Percentiles rank a stretch among this genome's conserved stretches.
These are phyloP conservation scores for Hyaloscypha variabilis DNA, from an alignment of 495 filamentous ascomycete species.

Conservation along the genomic window DNA sequence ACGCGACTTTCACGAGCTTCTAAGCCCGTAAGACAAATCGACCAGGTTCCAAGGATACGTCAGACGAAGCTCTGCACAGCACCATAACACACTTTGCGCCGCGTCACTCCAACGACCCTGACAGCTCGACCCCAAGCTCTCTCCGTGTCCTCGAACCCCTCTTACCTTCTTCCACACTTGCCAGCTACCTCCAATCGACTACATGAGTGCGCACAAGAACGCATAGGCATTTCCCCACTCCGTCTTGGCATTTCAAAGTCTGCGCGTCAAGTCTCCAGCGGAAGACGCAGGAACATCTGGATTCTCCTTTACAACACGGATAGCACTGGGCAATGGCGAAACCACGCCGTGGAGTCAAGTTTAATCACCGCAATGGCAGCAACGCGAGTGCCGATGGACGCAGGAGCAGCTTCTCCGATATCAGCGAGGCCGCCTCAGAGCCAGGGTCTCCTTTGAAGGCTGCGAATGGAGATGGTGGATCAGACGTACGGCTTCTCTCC, in stretches of 20 bases:
- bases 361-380: conserved; percentile 67
- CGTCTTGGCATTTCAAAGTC: conserved; percentile 8
- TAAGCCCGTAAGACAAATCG: conserved; percentile 11
- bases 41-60: conserved; percentile 20
- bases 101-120: not conserved
- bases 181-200: not conserved
- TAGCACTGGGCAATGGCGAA: conserved; percentile 57
- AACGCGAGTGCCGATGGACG: conserved; percentile 47
- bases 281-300: not conserved
- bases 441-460: conserved; percentile 25
- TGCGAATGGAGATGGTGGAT: conserved; percentile 25
- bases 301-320: not conserved
- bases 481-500: conserved; percentile 28
- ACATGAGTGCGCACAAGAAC: conserved; percentile 5
- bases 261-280: not conserved
- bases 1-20: conserved; percentile 26
- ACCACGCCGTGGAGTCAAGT: conserved; percentile 81
- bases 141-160: not conserved
- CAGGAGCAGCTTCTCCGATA: conserved; percentile 75
- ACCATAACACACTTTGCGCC: conserved; percentile 2
- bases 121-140: not conserved
- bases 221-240: conserved; percentile 5
- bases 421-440: conserved; percentile 74
- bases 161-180: not conserved
- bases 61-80: conserved; percentile 14